Percentiles rank a stretch among this genome's conserved stretches.
phyloP scores from a whole-genome alignment of 176 grass and related monocot genomes.

The Microstegium vimineum region DNA sequence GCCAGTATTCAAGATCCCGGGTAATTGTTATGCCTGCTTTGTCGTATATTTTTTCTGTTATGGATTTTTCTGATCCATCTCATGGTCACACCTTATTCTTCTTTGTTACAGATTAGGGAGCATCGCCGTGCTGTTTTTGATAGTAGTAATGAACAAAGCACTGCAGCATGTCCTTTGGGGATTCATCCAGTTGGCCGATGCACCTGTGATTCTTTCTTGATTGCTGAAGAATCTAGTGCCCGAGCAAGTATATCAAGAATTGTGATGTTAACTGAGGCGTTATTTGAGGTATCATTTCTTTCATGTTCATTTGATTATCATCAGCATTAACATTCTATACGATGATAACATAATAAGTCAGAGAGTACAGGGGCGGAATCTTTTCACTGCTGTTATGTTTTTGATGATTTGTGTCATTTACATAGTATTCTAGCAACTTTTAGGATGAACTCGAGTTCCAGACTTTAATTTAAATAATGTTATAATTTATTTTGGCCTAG shows the following conservation, averaged over 20 bases:
- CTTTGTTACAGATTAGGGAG: slow-evolving; percentile 65
- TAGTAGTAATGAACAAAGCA: slow-evolving; percentile 50
- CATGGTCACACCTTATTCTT: slow-evolving; percentile 21
- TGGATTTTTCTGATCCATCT: neutral
- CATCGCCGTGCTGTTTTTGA: slow-evolving; percentile 58
- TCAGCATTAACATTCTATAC: slow-evolving; percentile 17
- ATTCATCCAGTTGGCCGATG: slow-evolving; percentile 86
- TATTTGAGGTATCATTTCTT: slow-evolving; percentile 77
- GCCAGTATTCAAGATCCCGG: slow-evolving; percentile 84
- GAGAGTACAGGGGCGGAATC: neutral
- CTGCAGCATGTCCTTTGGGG: slow-evolving; percentile 63
- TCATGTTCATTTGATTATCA: slow-evolving; percentile 9
- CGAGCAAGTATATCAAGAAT: slow-evolving; percentile 91
- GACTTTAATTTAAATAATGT: neutral
- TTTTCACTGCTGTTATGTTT: neutral
- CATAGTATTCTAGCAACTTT: neutral
- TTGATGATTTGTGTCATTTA: neutral
- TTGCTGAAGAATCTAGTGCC: slow-evolving; percentile 72
- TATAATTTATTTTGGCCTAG: neutral
- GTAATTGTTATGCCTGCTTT: slow-evolving; percentile 42
- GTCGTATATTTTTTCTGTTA: slow-evolving; percentile 9
- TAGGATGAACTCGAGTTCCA: neutral
- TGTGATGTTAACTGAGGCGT: slow-evolving; percentile 91
- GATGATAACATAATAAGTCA: neutral
- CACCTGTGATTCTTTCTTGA: slow-evolving; percentile 74